Evolutionary conservation across 2,329 filamentous ascomycete species (phyloP), one percentile per base, ranked within the genome.

Genomic region (Verticillium alfalfae): DNA sequence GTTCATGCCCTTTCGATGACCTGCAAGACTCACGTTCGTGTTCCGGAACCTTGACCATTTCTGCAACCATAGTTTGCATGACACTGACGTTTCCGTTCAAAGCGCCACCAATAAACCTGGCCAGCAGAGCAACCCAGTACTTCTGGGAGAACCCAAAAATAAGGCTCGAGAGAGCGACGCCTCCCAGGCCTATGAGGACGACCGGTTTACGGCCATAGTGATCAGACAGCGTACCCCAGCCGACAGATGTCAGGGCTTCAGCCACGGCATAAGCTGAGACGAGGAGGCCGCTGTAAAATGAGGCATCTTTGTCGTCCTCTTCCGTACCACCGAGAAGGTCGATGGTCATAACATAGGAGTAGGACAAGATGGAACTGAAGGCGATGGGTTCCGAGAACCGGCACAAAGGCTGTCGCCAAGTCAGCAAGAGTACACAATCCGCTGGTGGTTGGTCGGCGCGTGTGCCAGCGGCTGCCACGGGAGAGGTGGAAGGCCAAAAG

Each of bases 201-300:
- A 72, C 63, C 1, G 70, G 71, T 59, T 68, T 69, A 18, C 75
- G 67, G 0, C 77, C 77, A 61, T 74, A 72, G 13, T 72, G 72
- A 62, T 79, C 77, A 31, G 76, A 78, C 6, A 79, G 67, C 1
- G 69, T 68, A 31, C 77, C 77, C 77, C 77, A 79, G 58, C 75
- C 70, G 66, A 79, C 73, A 26, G 75, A 75, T 1, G 77, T 79
- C 45, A 77, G 62, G 18, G 76, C 75, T 66, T 79, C 77, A 54
- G 77, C 77, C 34, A 78, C 72, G 45, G 77, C 76, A 59, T 78
- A 79, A 15, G 77, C 77, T 12, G 76, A 78, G 26, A 79, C 74
- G 9, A 79, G 71, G 10, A 86, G 77, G 12, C 82, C 81, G 26
- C 78, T 71, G 70, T 79, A 80, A 72, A 85, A 85, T 34, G 74